Conservation (phyloP, 805 yeast genomes). For the Monosporozyma siamensis region DNA sequence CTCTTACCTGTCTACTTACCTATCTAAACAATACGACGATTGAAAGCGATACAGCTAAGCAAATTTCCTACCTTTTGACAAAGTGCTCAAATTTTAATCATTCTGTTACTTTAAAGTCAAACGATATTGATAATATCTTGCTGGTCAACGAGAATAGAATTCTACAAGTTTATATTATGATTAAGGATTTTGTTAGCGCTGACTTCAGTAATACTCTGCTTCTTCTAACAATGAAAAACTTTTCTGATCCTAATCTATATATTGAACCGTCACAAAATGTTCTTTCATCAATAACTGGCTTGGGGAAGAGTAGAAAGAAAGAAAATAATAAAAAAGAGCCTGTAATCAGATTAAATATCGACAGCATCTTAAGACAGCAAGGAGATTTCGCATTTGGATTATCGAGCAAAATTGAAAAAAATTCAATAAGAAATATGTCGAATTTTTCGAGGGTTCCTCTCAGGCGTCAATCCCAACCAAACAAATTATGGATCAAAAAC, state of each 20-base stretch:
- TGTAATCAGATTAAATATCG: constrained; percentile 14
- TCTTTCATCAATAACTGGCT: constrained; percentile 8
- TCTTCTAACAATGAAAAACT: constrained; percentile 33
- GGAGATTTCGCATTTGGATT: constrained; percentile 44
- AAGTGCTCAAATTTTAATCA: constrained; percentile 31
- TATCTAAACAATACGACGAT: constrained; percentile 37
- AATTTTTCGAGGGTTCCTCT: no score
- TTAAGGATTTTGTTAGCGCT: constrained; percentile 26
- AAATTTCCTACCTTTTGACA: constrained; percentile 42
- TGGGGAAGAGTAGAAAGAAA: constrained; percentile 13
- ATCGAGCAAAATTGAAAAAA: constrained; percentile 37
- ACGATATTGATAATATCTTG: constrained; percentile 24
- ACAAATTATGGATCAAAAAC: constrained; percentile 18
- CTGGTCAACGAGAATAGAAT: constrained; percentile 36
- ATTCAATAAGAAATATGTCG: constrained; percentile 33
- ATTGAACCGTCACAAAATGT: constrained; percentile 13
- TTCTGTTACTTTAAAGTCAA: constrained; percentile 22
- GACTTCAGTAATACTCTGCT: constrained; percentile 36
- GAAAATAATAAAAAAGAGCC: constrained; percentile 12
- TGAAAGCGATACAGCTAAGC: constrained; percentile 35
- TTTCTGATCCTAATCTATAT: constrained; percentile 38
- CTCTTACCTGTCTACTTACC: constrained; percentile 47
- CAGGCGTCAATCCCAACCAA: constrained; percentile 19
- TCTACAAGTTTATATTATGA: constrained; percentile 36
- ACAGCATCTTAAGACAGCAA: constrained; percentile 21